Evolutionary conservation across 352 stramenopile species (phyloP), one percentile per base, ranked within the genome.

Genomic region (Globisporangium solare): DNA sequence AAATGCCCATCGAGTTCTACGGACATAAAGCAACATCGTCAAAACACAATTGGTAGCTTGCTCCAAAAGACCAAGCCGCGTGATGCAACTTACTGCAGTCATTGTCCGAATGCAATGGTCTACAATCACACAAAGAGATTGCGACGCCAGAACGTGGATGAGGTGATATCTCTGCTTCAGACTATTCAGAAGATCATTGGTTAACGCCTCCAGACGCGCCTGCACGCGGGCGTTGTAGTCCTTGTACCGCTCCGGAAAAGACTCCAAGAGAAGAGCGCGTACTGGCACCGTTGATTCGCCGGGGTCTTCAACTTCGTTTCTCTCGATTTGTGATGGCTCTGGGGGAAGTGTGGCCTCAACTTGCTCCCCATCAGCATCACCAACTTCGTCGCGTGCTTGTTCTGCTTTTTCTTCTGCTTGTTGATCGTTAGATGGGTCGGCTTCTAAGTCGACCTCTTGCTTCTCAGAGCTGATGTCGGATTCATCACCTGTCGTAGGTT

Each of bases 51-150:
- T n/a, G 11, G n/a, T 59, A 17, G 5, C 24, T 27, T 27, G 2
- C 24, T 27, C 24, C 24, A 27, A 2, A 27, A 27, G 24, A 2
- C 24, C 24, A 27, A 27, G 24, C 24, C 24, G 24, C 24, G 24
- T 5, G 24, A 27, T 5, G 4, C 13, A 18, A 73, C 70, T 39
- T 76, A 89, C 81, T 2, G 75, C 70, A 8, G 69, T 80, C 55
- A 89, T 88, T 18, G 58, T 58, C 22, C 70, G 65, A 40, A 89
- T 60, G 48, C 79, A 92, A 45, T 92, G 81, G 6, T 75, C 64
- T 48, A 84, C 47, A 46, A 88, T 76, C 6, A 69, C 53, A 24
- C 54, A 58, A 1, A 86, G 64, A 1, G 76, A 71, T 51, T 89
- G 81, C 6, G 63, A 63, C 7, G 73, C 76, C 15, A 88, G 35